Evolutionary conservation across 192 early-diverging fungal species (phyloP).

Genomic region (Coemansia sp.): DNA sequence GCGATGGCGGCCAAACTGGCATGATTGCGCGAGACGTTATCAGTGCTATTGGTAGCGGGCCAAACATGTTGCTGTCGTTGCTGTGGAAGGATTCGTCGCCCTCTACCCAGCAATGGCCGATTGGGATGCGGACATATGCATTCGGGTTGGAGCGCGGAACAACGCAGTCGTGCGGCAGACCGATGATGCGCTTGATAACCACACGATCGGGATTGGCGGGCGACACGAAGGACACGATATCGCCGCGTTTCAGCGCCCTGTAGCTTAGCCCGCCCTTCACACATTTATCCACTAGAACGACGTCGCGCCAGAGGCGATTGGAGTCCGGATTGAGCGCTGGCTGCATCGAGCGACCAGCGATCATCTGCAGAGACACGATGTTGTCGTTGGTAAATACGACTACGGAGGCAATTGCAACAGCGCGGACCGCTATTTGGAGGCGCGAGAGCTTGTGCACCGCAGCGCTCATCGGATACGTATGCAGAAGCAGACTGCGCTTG

Average conservation of each 20-base stretch:
- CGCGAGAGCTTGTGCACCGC: slow-evolving; percentile 6
- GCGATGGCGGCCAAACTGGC: slow-evolving; percentile 68
- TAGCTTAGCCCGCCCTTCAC: slow-evolving; percentile 43
- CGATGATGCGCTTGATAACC: slow-evolving; percentile 85
- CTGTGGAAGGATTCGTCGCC: slow-evolving; percentile 84
- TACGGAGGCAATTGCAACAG: slow-evolving; percentile 21
- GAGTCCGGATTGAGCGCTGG: slow-evolving; percentile 77
- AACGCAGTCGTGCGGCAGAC: slow-evolving; percentile 72
- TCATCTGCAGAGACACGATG: slow-evolving; percentile 46
- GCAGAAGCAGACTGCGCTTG: background rate
- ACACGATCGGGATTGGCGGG: slow-evolving; percentile 68
- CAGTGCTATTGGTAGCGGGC: slow-evolving; percentile 71
- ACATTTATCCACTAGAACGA: slow-evolving; percentile 67
- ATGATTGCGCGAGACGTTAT: slow-evolving; percentile 59
- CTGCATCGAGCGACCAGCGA: slow-evolving; percentile 60
- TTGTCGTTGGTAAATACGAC: slow-evolving; percentile 37
- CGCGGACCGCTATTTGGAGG: slow-evolving; percentile 11
- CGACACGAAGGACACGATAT: slow-evolving; percentile 67
- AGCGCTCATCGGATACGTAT: slow-evolving; percentile 11
- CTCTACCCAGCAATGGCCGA: slow-evolving; percentile 85
- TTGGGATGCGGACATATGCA: slow-evolving; percentile 62
- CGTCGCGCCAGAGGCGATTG: slow-evolving; percentile 62
- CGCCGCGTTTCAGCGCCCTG: slow-evolving; percentile 57
- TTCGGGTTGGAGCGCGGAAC: slow-evolving; percentile 30
- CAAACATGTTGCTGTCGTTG: slow-evolving; percentile 77